These are phyloP conservation scores for Sporothrix curviconia DNA, from an alignment of 2,329 filamentous ascomycete species.

Conservation along the genomic window DNA sequence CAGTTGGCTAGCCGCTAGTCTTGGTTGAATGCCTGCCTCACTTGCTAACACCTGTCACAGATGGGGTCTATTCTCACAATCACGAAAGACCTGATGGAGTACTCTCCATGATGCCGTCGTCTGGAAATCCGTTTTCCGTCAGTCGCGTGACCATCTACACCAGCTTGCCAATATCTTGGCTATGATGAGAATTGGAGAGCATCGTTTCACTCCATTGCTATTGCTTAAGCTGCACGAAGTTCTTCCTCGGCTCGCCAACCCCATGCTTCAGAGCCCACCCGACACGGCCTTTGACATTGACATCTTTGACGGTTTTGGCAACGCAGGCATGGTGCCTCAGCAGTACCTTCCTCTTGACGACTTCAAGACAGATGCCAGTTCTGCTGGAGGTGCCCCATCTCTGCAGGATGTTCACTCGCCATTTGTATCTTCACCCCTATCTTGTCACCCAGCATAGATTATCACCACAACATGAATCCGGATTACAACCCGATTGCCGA, in stretches of 20 bases:
- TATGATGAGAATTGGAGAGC: constrained; percentile 65
- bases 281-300: constrained; percentile 49
- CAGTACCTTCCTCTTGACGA: constrained; percentile 41
- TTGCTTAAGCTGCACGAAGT: constrained; percentile 69
- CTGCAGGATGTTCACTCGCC: constrained; percentile 42
- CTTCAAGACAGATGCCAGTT: constrained; percentile 40
- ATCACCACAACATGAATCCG: constrained; percentile 35
- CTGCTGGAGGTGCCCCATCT: constrained; percentile 27
- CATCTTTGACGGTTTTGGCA: constrained; percentile 61
- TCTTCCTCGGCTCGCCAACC: constrained; percentile 55
- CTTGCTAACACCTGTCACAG: too few species aligned
- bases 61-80: constrained; percentile 78
- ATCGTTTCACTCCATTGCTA: constrained; percentile 70
- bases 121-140: constrained; percentile 54
- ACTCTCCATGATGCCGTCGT: constrained; percentile 57
- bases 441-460: constrained; percentile 48
- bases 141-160: constrained; percentile 66
- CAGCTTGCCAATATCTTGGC: constrained; percentile 62
- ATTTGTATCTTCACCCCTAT: constrained; percentile 48
- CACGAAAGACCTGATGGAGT: constrained; percentile 67
- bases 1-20: too few species aligned
- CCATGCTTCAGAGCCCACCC: constrained; percentile 53
- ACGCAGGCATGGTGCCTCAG: constrained; percentile 53
- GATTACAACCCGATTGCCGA: constrained; percentile 46
- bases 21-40: too few species aligned